phyloP scores from a whole-genome alignment of 768 basidiomycete species.

The Podaxis sp. region DNA sequence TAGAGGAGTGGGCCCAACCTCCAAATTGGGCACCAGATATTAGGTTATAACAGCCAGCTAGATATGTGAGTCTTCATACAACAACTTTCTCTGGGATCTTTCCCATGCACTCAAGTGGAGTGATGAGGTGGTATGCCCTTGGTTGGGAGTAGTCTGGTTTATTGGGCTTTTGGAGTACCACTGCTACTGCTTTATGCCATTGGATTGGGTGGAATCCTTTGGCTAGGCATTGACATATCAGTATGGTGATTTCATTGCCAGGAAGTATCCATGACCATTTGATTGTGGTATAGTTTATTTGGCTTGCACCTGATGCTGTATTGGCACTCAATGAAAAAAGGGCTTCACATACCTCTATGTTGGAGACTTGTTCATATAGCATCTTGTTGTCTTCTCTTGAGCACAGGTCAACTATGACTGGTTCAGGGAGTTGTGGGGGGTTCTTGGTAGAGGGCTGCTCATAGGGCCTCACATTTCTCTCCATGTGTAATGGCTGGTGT shows the following conservation, averaged over 20 bases:
- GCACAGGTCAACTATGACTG: constrained; percentile 9
- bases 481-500: constrained; percentile 19
- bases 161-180: constrained; percentile 32
- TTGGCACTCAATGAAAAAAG: constrained; percentile 20
- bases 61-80: constrained; percentile 23
- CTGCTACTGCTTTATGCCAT: constrained; percentile 29
- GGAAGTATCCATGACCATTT: constrained; percentile 25
- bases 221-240: constrained; percentile 22
- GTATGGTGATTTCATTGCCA: constrained; percentile 1
- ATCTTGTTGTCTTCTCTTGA: constrained; percentile 14
- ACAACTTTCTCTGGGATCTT: constrained; percentile 31
- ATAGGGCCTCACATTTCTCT: constrained; percentile 24
- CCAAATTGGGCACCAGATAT: constrained; percentile 26
- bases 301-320: constrained; percentile 24
- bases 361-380: constrained; percentile 17
- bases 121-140: constrained; percentile 33
- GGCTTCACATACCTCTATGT: constrained; percentile 23
- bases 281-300: constrained; percentile 23
- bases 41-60: constrained; percentile 23
- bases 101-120: constrained; percentile 33
- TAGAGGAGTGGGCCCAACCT: constrained; percentile 22
- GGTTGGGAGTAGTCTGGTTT: constrained; percentile 36
- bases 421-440: constrained; percentile 15
- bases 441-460: constrained; percentile 23
- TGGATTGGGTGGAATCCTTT: constrained; percentile 25